Evolutionary conservation across 1,284 basidiomycete species (phyloP).

Genomic region (Vanrija humicola): DNA sequence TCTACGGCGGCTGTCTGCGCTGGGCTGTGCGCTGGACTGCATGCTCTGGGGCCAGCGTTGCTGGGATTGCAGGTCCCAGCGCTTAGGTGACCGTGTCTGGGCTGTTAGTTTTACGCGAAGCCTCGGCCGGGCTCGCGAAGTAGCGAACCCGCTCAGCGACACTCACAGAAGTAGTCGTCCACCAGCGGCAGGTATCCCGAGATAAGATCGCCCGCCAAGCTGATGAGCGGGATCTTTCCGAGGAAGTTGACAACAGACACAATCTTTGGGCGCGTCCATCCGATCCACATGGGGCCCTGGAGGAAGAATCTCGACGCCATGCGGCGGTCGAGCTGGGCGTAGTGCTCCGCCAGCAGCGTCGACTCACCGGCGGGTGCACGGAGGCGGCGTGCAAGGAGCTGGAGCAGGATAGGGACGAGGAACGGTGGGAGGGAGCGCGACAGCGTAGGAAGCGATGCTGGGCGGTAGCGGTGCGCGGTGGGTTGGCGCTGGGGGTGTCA

Average conservation of each 20-base stretch:
- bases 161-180: slow-evolving; percentile 88
- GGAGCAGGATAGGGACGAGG: slow-evolving; percentile 34
- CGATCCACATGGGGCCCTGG: slow-evolving; percentile 82
- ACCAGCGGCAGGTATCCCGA: slow-evolving; percentile 90
- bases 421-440: slow-evolving; percentile 35
- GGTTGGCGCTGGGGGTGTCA: slow-evolving; percentile 2
- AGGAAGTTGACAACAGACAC: slow-evolving; percentile 59
- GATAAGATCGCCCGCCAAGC: slow-evolving; percentile 69
- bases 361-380: slow-evolving; percentile 22
- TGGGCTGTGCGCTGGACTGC: too few relatives aligned
- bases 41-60: too few relatives aligned
- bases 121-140: slow-evolving; percentile 14
- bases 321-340: slow-evolving; percentile 72
- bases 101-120: background rate
- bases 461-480: slow-evolving; percentile 11
- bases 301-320: slow-evolving; percentile 76
- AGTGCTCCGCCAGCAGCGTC: slow-evolving; percentile 55
- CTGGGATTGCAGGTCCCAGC: too few relatives aligned
- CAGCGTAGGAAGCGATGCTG: slow-evolving; percentile 35
- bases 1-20: background rate
- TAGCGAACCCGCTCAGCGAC: too few relatives aligned
- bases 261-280: slow-evolving; percentile 77
- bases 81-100: slow-evolving; percentile 12
- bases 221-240: slow-evolving; percentile 65
- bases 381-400: slow-evolving; percentile 33